These are phyloP conservation scores for Cyberlindnera japonica DNA, from an alignment of 805 yeast species.

Conservation along the genomic window DNA sequence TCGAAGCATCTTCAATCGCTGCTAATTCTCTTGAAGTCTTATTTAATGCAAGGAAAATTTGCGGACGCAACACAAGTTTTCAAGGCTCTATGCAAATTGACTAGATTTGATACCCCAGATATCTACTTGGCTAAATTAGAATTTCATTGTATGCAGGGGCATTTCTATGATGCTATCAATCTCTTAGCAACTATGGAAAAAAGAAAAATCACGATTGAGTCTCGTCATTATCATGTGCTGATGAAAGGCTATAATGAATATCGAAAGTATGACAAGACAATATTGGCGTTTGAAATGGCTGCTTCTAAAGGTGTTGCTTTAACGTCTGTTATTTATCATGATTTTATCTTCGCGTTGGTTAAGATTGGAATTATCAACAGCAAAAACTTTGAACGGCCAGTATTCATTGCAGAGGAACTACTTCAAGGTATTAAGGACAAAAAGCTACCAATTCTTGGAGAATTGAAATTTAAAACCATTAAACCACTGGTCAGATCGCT, in stretches of 20 bases:
- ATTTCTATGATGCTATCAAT: conserved; percentile 30
- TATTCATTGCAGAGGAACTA: conserved; percentile 29
- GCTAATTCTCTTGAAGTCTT: conserved; percentile 17
- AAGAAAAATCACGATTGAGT: conserved; percentile 13
- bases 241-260: conserved; percentile 30
- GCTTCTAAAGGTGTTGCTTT: conserved; percentile 23
- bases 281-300: conserved; percentile 28
- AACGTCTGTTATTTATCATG: conserved; percentile 29
- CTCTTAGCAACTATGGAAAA: conserved; percentile 29
- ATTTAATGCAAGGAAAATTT: conserved; percentile 8
- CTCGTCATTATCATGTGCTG: conserved; percentile 29
- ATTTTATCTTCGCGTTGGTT: conserved; percentile 30
- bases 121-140: conserved; percentile 10
- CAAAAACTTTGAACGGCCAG: conserved; percentile 29
- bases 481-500: conserved; percentile 34
- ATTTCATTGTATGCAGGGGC: conserved; percentile 14
- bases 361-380: conserved; percentile 27
- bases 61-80: conserved; percentile 12
- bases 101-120: neutral
- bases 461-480: conserved; percentile 32
- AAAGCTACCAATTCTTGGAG: conserved; percentile 20
- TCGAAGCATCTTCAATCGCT: conserved; percentile 11
- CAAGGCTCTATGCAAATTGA: neutral
- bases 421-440: conserved; percentile 27
- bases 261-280: conserved; percentile 27